Conservation (phyloP, 371 early-diverging fungal species). For the Choanephora cucurbitarum region DNA sequence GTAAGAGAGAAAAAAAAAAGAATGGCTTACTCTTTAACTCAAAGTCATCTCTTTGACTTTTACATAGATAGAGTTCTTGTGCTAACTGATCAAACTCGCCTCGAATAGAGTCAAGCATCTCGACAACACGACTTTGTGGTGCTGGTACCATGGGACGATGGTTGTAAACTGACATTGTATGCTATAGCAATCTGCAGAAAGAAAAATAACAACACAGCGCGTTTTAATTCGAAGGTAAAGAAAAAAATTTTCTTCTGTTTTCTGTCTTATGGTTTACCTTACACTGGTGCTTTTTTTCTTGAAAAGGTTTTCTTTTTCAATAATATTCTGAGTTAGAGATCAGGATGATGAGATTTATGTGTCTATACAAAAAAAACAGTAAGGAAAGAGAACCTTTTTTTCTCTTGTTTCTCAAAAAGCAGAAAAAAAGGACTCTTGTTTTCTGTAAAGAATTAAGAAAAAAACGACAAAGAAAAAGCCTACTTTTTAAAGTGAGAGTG, state of each 20-base stretch:
- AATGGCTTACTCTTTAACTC: slow-evolving; percentile 81
- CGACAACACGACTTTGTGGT: slow-evolving; percentile 70
- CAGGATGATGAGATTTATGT: no score
- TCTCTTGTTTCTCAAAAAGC: not conserved
- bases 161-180: slow-evolving; percentile 69
- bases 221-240: not conserved
- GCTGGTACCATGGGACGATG: slow-evolving; percentile 87
- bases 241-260: not conserved
- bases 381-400: not conserved
- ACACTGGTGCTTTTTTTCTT: no score
- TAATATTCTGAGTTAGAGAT: no score
- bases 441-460: no score
- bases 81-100: slow-evolving; percentile 80
- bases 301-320: no score
- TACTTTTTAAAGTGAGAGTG: no score
- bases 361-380: no score
- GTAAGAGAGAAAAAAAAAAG: slow-evolving; percentile 1
- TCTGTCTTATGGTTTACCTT: not conserved
- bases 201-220: slow-evolving; percentile 1
- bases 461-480: no score
- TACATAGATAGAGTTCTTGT: slow-evolving; percentile 77
- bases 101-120: slow-evolving; percentile 84
- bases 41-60: slow-evolving; percentile 85
- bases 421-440: no score
- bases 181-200: not conserved